A percentile compares a stretch with the other conserved stretches of the same genome.
Evolutionary conservation across 805 yeast genomes (phyloP).

Genomic region (Vanderwaltozyma yarrowii): DNA sequence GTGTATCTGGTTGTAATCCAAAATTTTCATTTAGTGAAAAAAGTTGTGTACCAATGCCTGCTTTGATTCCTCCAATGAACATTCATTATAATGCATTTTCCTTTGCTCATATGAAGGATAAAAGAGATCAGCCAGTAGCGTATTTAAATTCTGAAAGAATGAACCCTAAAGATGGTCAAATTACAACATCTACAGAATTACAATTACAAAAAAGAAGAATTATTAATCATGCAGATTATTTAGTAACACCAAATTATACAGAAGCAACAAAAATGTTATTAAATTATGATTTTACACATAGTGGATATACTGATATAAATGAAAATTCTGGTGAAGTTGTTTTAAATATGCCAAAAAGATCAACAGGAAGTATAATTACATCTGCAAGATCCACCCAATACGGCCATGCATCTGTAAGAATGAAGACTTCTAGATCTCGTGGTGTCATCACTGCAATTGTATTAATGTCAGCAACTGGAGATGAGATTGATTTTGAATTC

Average conservation of each 20-base stretch:
- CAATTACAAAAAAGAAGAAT: slow-evolving; percentile 13
- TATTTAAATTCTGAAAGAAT: slow-evolving; percentile 1
- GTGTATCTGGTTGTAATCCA: slow-evolving; percentile 87
- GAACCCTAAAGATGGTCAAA: not conserved
- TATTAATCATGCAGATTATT: slow-evolving; percentile 20
- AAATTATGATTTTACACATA: slow-evolving; percentile 54
- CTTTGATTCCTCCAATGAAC: slow-evolving; percentile 35
- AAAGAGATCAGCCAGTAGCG: not conserved
- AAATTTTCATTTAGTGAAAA: slow-evolving; percentile 50
- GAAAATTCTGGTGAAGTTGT: slow-evolving; percentile 37
- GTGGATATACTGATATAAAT: slow-evolving; percentile 43
- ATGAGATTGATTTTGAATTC: slow-evolving; percentile 85
- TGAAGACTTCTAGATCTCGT: slow-evolving; percentile 60
- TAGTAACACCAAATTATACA: slow-evolving; percentile 27
- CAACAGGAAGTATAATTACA: slow-evolving; percentile 70
- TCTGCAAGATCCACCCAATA: slow-evolving; percentile 75
- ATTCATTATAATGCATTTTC: not conserved
- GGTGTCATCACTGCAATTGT: slow-evolving; percentile 87
- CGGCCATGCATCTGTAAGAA: slow-evolving; percentile 57
- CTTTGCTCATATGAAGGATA: not conserved
- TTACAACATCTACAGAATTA: not conserved
- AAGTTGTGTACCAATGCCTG: slow-evolving; percentile 79
- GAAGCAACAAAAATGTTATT: slow-evolving; percentile 51
- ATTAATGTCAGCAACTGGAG: slow-evolving; percentile 73
- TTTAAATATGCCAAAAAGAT: slow-evolving; percentile 69